phyloP scores from a whole-genome alignment of 257 asterid species.

The Plectranthus barbatus region DNA sequence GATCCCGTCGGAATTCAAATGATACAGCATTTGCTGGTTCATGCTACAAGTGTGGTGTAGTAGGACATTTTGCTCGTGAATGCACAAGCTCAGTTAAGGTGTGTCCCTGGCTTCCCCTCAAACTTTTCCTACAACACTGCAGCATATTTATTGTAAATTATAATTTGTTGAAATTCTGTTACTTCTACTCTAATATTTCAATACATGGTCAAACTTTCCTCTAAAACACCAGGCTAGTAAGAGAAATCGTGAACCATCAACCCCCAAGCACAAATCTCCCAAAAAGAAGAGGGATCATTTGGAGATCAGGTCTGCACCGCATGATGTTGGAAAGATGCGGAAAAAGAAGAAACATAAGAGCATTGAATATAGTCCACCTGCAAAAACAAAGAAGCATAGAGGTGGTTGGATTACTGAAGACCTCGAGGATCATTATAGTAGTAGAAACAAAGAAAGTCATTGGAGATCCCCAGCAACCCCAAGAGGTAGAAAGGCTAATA shows the following conservation, averaged over 20 bases:
- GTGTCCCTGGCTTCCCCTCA: slow-evolving; percentile 7
- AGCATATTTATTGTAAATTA: neutral
- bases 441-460: slow-evolving; percentile 17
- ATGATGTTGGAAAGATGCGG: slow-evolving; percentile 28
- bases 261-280: slow-evolving; percentile 47
- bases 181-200: neutral
- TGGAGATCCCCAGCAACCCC: slow-evolving; percentile 67
- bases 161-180: neutral
- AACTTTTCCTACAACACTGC: neutral
- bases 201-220: neutral
- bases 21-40: slow-evolving; percentile 28
- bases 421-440: slow-evolving; percentile 35
- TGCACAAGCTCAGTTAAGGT: slow-evolving; percentile 54
- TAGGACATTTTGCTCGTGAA: slow-evolving; percentile 94
- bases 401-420: slow-evolving; percentile 69
- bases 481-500: slow-evolving; percentile 22
- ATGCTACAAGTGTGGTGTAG: slow-evolving; percentile 71
- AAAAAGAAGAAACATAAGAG: slow-evolving; percentile 26
- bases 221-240: slow-evolving; percentile 36
- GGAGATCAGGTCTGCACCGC: slow-evolving; percentile 44
- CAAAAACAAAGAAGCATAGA: slow-evolving; percentile 48
- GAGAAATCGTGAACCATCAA: slow-evolving; percentile 52
- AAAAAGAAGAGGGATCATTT: slow-evolving; percentile 31
- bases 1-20: slow-evolving; percentile 24
- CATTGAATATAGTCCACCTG: slow-evolving; percentile 21